Conservation (phyloP, 106 monocot species). For the Cymbidium sinense region DNA sequence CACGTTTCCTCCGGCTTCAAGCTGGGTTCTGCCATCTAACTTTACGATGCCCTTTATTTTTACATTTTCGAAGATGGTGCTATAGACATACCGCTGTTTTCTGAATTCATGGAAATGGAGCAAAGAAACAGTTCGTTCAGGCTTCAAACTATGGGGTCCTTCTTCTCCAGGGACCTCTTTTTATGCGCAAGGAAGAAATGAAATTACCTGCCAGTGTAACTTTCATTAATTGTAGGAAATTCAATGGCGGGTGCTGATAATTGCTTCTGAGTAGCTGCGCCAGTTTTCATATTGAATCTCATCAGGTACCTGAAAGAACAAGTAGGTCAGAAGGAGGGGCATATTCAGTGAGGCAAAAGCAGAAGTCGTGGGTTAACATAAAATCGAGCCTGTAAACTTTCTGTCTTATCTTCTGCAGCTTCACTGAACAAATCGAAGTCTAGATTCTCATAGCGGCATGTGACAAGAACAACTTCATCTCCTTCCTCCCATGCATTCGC, state of each 20-base stretch:
- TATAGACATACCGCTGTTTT: conserved; percentile 81
- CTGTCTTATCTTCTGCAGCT: conserved; percentile 23
- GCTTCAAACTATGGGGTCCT: no score
- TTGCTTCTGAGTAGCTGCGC: conserved; percentile 80
- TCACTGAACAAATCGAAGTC: conserved; percentile 60
- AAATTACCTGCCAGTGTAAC: conserved; percentile 69
- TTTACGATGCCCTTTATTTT: conserved; percentile 69
- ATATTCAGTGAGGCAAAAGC: background rate
- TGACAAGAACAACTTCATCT: conserved; percentile 72
- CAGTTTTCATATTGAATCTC: conserved; percentile 91
- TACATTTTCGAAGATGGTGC: conserved; percentile 34
- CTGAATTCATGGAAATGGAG: conserved; percentile 21
- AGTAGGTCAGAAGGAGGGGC: conserved; percentile 1
- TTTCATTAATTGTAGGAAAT: conserved; percentile 88
- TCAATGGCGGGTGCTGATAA: conserved; percentile 74
- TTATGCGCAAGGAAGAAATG: no score
- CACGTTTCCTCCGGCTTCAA: conserved; percentile 86
- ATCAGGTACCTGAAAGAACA: conserved; percentile 69
- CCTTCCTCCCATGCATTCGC: conserved; percentile 65
- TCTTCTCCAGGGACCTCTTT: no score
- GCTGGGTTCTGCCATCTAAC: conserved; percentile 67
- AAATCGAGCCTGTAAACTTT: conserved; percentile 51
- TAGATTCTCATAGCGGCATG: conserved; percentile 63
- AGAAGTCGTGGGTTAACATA: conserved; percentile 13
- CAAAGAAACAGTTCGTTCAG: background rate